Evolutionary conservation across 116 monocot species (phyloP).

Genomic region (Zostera marina): DNA sequence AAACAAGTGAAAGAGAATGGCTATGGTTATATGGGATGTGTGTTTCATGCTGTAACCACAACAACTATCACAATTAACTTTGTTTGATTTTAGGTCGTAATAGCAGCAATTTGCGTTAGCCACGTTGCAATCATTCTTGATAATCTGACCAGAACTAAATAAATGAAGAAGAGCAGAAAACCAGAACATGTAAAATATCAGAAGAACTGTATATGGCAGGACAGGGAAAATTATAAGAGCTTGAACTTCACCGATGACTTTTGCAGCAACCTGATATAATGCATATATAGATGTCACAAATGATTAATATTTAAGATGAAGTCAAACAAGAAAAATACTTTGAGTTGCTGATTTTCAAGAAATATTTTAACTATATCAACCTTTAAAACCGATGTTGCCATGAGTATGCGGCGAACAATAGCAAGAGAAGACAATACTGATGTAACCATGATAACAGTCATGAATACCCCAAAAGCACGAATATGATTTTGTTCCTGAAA

Average conservation of each 20-base stretch:
- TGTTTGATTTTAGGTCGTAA: slow-evolving; percentile 67
- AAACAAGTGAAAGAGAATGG: slow-evolving; percentile 94
- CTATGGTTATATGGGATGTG: slow-evolving; percentile 71
- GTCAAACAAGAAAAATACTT: no score
- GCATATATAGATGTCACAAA: no score
- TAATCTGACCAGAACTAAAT: slow-evolving; percentile 87
- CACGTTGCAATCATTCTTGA: slow-evolving; percentile 61
- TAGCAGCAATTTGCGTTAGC: slow-evolving; percentile 59
- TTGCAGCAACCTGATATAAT: slow-evolving; percentile 76
- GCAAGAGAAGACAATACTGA: slow-evolving; percentile 81
- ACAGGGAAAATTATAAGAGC: slow-evolving; percentile 89
- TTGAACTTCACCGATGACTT: slow-evolving; percentile 97
- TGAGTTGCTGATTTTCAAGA: no score
- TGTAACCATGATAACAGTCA: slow-evolving; percentile 92
- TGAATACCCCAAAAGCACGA: slow-evolving; percentile 68
- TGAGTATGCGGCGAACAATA: slow-evolving; percentile 79
- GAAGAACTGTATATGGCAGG: slow-evolving; percentile 70
- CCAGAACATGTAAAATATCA: slow-evolving; percentile 97
- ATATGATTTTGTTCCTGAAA: slow-evolving; percentile 85
- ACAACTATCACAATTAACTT: slow-evolving; percentile 79
- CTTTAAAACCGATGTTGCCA: slow-evolving; percentile 97
- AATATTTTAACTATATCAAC: slow-evolving; percentile 16
- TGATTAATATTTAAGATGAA: no score
- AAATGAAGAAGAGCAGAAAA: slow-evolving; percentile 87
- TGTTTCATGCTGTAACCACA: slow-evolving; percentile 88